Evolutionary conservation across 495 filamentous ascomycete species (phyloP).

Genomic region (Staphylotrichum longicolle): DNA sequence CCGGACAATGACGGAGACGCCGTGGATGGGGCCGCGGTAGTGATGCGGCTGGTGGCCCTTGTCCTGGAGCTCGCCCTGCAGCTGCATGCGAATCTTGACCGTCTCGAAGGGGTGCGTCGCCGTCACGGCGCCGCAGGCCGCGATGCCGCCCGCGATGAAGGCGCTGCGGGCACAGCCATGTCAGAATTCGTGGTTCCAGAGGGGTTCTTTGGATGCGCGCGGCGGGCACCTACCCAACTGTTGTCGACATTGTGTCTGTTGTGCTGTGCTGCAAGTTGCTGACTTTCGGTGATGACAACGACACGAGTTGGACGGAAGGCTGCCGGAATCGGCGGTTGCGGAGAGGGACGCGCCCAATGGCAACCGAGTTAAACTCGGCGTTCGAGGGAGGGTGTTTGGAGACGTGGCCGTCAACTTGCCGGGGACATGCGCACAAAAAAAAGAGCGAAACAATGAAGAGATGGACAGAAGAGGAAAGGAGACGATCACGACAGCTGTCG

Average conservation of each 20-base stretch:
- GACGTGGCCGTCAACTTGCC: not conserved
- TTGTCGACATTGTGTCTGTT: conserved; percentile 44
- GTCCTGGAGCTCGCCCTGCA: conserved; percentile 91
- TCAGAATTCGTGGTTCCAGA: conserved; percentile 21
- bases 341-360: conserved; percentile 12
- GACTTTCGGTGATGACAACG: too few relatives aligned
- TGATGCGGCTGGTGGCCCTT: conserved; percentile 78
- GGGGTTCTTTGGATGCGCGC: not conserved
- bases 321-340: not conserved
- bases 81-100: conserved; percentile 96
- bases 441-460: not conserved
- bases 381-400: not conserved
- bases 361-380: conserved; percentile 1
- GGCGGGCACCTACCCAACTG: conserved; percentile 40
- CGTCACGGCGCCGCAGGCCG: conserved; percentile 94
- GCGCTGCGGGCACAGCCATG: conserved; percentile 41
- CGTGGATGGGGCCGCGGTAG: conserved; percentile 92
- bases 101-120: conserved; percentile 98
- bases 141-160: conserved; percentile 94
- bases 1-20: conserved; percentile 81
- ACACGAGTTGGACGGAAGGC: too few relatives aligned
- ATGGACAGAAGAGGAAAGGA: not conserved
- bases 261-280: not conserved
- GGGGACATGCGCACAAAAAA: conserved; percentile 1
- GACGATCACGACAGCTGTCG: not conserved